A percentile compares a stretch with the other conserved stretches of the same genome.
Conservation (phyloP, 345 rosid genomes). For the Eucalyptus erythrocorys region DNA sequence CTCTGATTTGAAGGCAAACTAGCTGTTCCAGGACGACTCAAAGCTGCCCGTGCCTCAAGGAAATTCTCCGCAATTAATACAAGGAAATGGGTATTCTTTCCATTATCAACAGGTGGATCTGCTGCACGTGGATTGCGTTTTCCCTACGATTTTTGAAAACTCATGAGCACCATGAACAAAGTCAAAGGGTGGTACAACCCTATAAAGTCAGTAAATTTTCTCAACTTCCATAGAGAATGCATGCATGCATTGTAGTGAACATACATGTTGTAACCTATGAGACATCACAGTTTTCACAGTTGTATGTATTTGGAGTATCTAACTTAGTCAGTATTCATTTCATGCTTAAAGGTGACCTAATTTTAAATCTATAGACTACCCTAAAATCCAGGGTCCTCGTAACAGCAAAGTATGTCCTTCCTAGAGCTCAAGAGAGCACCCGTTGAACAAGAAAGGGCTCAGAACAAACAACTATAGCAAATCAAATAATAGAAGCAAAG, state of each 20-base stretch:
- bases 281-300: neutral
- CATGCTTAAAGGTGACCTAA: neutral
- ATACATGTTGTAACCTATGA: neutral
- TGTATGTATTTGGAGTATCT: neutral
- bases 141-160: conserved; percentile 42
- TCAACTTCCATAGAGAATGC: neutral
- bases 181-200: neutral
- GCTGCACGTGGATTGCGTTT: conserved; percentile 51
- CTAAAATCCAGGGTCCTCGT: neutral
- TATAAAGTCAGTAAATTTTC: neutral
- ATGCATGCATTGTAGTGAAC: neutral
- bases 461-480: neutral
- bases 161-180: conserved; percentile 4
- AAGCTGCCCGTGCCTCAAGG: conserved; percentile 86
- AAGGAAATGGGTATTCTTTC: conserved; percentile 69
- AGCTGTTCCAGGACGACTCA: conserved; percentile 59
- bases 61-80: conserved; percentile 80
- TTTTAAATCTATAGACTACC: neutral
- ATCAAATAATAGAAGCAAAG: neutral
- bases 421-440: neutral
- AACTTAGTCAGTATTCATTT: neutral
- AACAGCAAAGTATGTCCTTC: neutral
- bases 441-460: neutral
- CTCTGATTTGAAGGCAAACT: conserved; percentile 58
- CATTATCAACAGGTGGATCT: conserved; percentile 61